phyloP scores from a whole-genome alignment of 163 green algal genomes.

The Scenedesmus sp. region DNA sequence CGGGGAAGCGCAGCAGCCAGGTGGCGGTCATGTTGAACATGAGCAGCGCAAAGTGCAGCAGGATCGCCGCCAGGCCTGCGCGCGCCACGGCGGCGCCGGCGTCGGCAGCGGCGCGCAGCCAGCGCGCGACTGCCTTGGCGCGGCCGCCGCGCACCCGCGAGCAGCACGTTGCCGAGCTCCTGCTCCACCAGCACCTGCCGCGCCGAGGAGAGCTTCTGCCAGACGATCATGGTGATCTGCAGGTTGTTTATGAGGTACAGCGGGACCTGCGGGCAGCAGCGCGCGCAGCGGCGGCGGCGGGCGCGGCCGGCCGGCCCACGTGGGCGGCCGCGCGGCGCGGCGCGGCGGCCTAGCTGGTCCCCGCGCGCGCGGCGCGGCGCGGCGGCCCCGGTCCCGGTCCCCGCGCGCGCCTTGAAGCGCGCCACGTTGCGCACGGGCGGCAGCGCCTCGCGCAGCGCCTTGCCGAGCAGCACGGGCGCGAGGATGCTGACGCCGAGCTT shows the following conservation, averaged over 20 bases:
- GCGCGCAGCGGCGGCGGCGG: not conserved
- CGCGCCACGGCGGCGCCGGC: not conserved
- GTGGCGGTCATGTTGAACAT: conserved; percentile 62
- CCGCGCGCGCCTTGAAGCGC: conserved; percentile 54
- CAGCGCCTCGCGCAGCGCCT: conserved; percentile 63
- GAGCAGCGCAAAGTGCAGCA: conserved; percentile 71
- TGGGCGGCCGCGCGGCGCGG: not conserved
- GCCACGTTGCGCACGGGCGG: conserved; percentile 24
- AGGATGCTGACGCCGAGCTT: conserved; percentile 79
- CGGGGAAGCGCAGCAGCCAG: conserved; percentile 55
- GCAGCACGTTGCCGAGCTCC: conserved; percentile 55
- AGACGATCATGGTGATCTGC: conserved; percentile 73
- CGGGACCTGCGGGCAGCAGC: conserved; percentile 46
- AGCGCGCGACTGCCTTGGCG: no score
- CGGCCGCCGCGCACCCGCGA: conserved; percentile 37
- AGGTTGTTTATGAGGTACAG: conserved; percentile 64
- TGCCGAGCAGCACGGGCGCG: conserved; percentile 71
- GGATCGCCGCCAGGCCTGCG: conserved; percentile 57
- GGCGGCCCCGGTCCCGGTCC: no score
- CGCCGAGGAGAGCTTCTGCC: conserved; percentile 63
- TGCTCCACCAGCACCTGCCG: conserved; percentile 59
- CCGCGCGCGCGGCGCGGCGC: no score
- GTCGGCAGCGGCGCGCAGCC: no score
- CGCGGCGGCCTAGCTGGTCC: no score
- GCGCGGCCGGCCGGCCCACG: not conserved